Evolutionary conservation across 2,329 filamentous ascomycete species (phyloP).

Genomic region (Calonectria pauciramosa): DNA sequence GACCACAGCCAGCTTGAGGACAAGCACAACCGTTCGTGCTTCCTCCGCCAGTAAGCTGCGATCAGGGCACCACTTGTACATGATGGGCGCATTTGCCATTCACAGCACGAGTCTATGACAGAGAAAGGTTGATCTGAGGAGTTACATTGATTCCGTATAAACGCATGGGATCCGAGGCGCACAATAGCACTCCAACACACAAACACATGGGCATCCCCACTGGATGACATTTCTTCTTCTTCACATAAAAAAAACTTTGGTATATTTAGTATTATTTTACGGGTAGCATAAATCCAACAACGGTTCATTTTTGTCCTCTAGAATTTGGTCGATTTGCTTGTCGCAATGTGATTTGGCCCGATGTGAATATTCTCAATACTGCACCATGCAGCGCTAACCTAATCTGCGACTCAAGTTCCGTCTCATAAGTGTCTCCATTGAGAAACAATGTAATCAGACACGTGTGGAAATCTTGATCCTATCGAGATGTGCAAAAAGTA

Average conservation of each 20-base stretch:
- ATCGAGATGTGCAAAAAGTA: background rate
- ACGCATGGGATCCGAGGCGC: slow-evolving; percentile 6
- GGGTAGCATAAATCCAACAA: slow-evolving; percentile 18
- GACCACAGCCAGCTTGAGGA: slow-evolving; percentile 39
- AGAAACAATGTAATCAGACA: background rate
- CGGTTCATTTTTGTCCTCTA: background rate
- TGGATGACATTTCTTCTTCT: slow-evolving; percentile 24
- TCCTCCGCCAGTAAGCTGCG: slow-evolving; percentile 39
- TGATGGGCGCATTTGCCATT: background rate
- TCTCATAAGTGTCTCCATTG: no score
- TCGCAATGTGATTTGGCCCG: background rate
- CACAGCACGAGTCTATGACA: background rate
- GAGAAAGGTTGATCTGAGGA: slow-evolving; percentile 12
- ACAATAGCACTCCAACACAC: background rate
- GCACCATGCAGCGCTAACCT: background rate
- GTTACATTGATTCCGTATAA: slow-evolving; percentile 7
- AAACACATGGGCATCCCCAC: background rate
- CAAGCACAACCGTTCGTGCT: slow-evolving; percentile 36
- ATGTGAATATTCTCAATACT: background rate
- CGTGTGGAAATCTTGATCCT: background rate
- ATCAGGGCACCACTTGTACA: background rate
- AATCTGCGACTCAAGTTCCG: background rate
- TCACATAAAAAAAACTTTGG: slow-evolving; percentile 21
- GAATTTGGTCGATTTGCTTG: no score
- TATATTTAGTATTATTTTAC: slow-evolving; percentile 5